phyloP scores from a whole-genome alignment of 306 rosid species.

The Pueraria montana region DNA sequence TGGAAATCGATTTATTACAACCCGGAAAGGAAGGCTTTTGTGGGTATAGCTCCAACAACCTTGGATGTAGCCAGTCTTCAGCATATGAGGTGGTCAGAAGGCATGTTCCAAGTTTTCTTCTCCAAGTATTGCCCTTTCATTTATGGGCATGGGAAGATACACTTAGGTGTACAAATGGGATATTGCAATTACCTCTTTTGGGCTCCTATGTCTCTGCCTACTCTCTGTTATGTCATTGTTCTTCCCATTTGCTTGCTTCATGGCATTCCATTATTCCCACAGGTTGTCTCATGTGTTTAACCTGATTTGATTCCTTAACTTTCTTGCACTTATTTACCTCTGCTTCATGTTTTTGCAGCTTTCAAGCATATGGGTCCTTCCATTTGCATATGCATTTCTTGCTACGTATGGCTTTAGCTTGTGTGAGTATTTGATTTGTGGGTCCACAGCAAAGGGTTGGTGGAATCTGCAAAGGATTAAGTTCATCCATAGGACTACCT shows the following conservation, averaged over 20 bases:
- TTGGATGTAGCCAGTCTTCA: constrained; percentile 62
- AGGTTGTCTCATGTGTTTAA: constrained; percentile 46
- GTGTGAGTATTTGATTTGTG: constrained; percentile 57
- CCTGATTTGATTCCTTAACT: not conserved
- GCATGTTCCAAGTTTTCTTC: constrained; percentile 66
- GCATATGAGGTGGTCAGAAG: constrained; percentile 74
- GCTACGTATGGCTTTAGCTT: constrained; percentile 56
- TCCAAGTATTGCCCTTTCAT: constrained; percentile 85
- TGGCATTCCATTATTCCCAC: constrained; percentile 71
- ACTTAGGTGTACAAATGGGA: constrained; percentile 70
- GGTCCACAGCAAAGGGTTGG: constrained; percentile 64
- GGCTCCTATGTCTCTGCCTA: constrained; percentile 76
- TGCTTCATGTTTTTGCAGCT: constrained; percentile 49
- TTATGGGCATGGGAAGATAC: constrained; percentile 71
- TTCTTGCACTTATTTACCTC: constrained; percentile 4
- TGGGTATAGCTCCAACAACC: constrained; percentile 77
- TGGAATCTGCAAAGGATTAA: constrained; percentile 73
- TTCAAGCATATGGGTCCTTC: constrained; percentile 68
- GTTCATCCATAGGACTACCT: constrained; percentile 62
- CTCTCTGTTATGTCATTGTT: constrained; percentile 58
- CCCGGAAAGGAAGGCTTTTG: constrained; percentile 65
- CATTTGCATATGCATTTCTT: constrained; percentile 72
- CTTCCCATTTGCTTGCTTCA: constrained; percentile 69
- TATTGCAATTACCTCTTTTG: constrained; percentile 68
- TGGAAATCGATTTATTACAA: constrained; percentile 80